Base-by-base conservation (phyloP, 108 stramenopile genomes). In the Fragilaria radians region DNA sequence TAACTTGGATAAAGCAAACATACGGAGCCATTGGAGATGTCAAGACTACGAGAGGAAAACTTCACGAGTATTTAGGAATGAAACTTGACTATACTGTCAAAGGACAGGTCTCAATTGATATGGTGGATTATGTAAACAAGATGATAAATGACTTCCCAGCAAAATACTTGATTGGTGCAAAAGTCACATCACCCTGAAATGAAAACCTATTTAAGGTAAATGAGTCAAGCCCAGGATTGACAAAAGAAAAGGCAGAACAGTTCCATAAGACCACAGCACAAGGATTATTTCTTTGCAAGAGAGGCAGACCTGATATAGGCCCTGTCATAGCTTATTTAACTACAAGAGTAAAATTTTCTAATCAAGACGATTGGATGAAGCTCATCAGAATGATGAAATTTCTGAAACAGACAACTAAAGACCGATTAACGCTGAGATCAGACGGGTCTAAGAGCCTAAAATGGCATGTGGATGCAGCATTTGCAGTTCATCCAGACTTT, bases 281-380 rank as follows among this genome's bases (percentile, higher is more conserved):
- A n/a, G n/a, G n/a, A n/a, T n/a, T n/a, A n/a, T n/a, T n/a, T n/a
- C n/a, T n/a, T 9, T 36, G 17, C 3, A 57, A 55, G 54, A 21
- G 64, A 26, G 64, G 29, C 0, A 22, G 64, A 25, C 64, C 55
- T 19, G 56, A 57, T 22, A 57, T 63, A 0, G 28, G 50, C 50
- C 46, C 60, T 0, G 58, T n/a, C n/a, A n/a, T n/a, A n/a, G n/a
- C n/a, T n/a, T n/a, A n/a, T n/a, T n/a, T n/a, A n/a, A n/a, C n/a
- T n/a, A n/a, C n/a, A n/a, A n/a, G n/a, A n/a, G n/a, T n/a, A n/a
- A n/a, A n/a, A n/a, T n/a, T n/a, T n/a, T 67, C 74, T 5, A 63
- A 67, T 21, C 47, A 49, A 17, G 71, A 76, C 30, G 79, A 80
- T 50, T 72, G 63, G 36, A 61, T 53, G 25, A 80, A 76, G 50